phyloP scores from a whole-genome alignment of 2,329 filamentous ascomycete genomes.

The Achaetomium macrosporum region DNA sequence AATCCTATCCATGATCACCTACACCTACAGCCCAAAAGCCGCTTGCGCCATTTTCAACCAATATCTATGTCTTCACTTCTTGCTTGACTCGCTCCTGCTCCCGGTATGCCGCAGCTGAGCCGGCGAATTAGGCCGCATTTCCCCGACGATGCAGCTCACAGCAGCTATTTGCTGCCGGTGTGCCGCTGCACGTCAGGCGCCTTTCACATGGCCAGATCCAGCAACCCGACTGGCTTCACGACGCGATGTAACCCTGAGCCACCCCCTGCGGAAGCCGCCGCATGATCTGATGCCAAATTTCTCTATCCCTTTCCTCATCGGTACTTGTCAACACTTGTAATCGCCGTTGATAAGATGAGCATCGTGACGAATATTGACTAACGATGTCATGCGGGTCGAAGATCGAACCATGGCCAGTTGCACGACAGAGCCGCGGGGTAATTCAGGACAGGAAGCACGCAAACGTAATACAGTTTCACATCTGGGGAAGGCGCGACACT shows the following conservation, averaged over 20 bases:
- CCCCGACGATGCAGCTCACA: constrained; percentile 13
- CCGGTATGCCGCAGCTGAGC: constrained; percentile 19
- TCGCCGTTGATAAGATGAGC: neutral
- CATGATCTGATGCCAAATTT: neutral
- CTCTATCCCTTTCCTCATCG: neutral
- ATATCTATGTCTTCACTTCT: constrained; percentile 4
- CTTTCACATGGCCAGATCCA: constrained; percentile 14
- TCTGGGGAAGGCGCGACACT: no score
- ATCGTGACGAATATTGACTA: no score
- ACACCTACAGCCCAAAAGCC: neutral
- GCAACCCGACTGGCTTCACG: constrained; percentile 19
- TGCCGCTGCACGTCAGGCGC: constrained; percentile 7
- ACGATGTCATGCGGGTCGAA: no score
- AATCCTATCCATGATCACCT: neutral
- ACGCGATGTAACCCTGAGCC: constrained; percentile 7
- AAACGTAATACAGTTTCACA: no score
- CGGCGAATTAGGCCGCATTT: constrained; percentile 24
- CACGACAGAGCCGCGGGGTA: no score
- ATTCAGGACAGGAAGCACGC: no score
- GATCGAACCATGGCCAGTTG: no score
- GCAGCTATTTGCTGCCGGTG: constrained; percentile 13
- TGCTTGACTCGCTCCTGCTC: constrained; percentile 2
- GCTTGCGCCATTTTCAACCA: constrained; percentile 15
- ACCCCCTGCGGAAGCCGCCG: neutral
- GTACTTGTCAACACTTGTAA: neutral